A percentile compares a stretch with the other conserved stretches of the same genome.
Evolutionary conservation across 164 flowering plant genomes (phyloP).

Genomic region (Tetracentron sinense): DNA sequence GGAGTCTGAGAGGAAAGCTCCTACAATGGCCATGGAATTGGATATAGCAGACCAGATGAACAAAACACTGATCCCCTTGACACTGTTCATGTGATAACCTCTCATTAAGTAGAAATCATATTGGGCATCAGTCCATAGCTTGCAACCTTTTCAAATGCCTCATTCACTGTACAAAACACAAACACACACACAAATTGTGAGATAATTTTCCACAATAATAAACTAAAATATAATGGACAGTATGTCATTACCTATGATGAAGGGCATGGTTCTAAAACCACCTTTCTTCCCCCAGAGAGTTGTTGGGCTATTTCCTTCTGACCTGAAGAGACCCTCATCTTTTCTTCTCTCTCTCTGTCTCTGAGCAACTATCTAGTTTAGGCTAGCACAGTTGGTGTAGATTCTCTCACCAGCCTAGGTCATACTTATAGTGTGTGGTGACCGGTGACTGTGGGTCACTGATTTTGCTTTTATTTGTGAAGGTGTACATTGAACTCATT

Average conservation of each 20-base stretch:
- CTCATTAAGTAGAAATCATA: constrained; percentile 50
- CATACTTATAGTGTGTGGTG: too few species aligned
- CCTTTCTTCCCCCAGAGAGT: constrained; percentile 26
- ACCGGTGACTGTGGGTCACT: too few species aligned
- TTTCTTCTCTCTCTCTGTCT: too few species aligned
- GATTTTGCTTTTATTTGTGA: too few species aligned
- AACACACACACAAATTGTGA: too few species aligned
- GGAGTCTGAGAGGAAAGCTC: constrained; percentile 66
- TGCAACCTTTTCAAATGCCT: constrained; percentile 56
- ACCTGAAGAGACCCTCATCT: not conserved
- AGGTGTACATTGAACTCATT: too few species aligned
- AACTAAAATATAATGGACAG: too few species aligned
- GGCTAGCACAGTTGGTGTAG: too few species aligned
- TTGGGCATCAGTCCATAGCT: constrained; percentile 44
- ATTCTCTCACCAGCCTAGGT: too few species aligned
- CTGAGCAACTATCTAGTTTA: not conserved
- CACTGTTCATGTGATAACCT: constrained; percentile 30
- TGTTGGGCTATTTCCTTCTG: not conserved
- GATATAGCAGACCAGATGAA: constrained; percentile 44
- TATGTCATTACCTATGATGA: constrained; percentile 32
- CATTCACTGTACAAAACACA: constrained; percentile 38
- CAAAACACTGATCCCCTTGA: constrained; percentile 31
- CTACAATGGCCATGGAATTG: constrained; percentile 36
- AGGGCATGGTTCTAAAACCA: constrained; percentile 50
- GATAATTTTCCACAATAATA: too few species aligned